Percentiles rank a stretch among this genome's conserved stretches.
These are phyloP conservation scores for Periglandula ipomoeae DNA, from an alignment of 2,329 filamentous ascomycete genomes.

Conservation along the genomic window DNA sequence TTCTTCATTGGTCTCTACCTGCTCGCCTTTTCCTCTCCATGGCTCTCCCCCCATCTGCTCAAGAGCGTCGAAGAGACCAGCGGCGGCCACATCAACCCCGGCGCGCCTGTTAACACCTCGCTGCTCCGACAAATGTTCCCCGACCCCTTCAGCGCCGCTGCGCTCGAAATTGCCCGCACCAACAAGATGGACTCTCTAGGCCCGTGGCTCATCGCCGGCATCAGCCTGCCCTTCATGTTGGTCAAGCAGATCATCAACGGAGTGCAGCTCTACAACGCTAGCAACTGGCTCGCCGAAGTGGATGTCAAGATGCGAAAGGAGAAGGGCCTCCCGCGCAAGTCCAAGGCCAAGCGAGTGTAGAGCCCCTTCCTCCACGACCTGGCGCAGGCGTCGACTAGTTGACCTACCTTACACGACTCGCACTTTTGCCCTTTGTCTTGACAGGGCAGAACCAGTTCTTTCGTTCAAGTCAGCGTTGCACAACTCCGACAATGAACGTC, in stretches of 20 bases:
- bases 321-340: slow-evolving; percentile 42
- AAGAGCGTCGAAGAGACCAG: slow-evolving; percentile 46
- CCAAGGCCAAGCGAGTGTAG: slow-evolving; percentile 25
- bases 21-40: slow-evolving; percentile 88
- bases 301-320: slow-evolving; percentile 57
- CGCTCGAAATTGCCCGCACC: slow-evolving; percentile 82
- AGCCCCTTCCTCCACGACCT: not conserved
- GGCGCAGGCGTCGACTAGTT: not conserved
- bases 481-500: no score
- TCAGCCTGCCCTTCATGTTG: slow-evolving; percentile 81
- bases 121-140: slow-evolving; percentile 69
- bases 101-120: slow-evolving; percentile 60
- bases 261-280: slow-evolving; percentile 87
- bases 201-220: slow-evolving; percentile 62
- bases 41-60: slow-evolving; percentile 76
- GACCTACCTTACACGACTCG: not conserved
- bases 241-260: slow-evolving; percentile 92
- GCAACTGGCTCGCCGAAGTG: slow-evolving; percentile 86
- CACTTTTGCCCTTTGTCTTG: no score
- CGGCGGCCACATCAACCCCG: slow-evolving; percentile 49
- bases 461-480: no score
- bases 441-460: not conserved
- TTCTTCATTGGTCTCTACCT: slow-evolving; percentile 99
- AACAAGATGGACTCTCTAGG: slow-evolving; percentile 78
- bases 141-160: slow-evolving; percentile 84